Evolutionary conservation across 2,329 filamentous ascomycete species (phyloP).

Genomic region (Monascus ruber): DNA sequence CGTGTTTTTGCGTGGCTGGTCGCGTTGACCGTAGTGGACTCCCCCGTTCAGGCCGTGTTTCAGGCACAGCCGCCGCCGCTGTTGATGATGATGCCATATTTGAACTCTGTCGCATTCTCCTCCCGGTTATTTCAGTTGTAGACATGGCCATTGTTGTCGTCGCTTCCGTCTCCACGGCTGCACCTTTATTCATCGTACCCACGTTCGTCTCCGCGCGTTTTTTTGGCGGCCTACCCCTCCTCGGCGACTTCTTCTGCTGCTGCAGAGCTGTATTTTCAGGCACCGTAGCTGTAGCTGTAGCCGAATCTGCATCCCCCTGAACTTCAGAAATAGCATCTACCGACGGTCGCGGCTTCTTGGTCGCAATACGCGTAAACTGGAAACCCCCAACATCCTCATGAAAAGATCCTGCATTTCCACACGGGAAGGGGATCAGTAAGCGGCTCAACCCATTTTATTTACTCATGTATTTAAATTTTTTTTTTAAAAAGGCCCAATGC

Average conservation of each 20-base stretch:
- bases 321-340: constrained; percentile 19
- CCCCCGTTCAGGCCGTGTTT: constrained; percentile 5
- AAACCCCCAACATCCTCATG: constrained; percentile 72
- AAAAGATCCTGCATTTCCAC: constrained; percentile 32
- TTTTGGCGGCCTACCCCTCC: constrained; percentile 30
- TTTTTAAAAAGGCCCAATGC: neutral
- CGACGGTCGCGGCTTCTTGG: constrained; percentile 47
- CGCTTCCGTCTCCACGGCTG: constrained; percentile 8
- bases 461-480: too few species aligned
- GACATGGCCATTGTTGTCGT: constrained; percentile 5
- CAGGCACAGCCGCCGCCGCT: constrained; percentile 4
- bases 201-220: constrained; percentile 31
- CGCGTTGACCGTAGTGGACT: constrained; percentile 8
- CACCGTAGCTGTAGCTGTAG: neutral
- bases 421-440: constrained; percentile 1
- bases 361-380: constrained; percentile 58
- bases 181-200: constrained; percentile 4
- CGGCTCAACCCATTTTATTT: neutral
- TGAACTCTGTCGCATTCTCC: constrained; percentile 14
- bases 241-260: constrained; percentile 18
- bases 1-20: constrained; percentile 11
- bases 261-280: neutral
- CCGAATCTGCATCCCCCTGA: neutral
- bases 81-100: constrained; percentile 3
- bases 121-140: constrained; percentile 8